phyloP scores from a whole-genome alignment of 2,329 filamentous ascomycete species.

The Ceratocystis diversiconidia region DNA sequence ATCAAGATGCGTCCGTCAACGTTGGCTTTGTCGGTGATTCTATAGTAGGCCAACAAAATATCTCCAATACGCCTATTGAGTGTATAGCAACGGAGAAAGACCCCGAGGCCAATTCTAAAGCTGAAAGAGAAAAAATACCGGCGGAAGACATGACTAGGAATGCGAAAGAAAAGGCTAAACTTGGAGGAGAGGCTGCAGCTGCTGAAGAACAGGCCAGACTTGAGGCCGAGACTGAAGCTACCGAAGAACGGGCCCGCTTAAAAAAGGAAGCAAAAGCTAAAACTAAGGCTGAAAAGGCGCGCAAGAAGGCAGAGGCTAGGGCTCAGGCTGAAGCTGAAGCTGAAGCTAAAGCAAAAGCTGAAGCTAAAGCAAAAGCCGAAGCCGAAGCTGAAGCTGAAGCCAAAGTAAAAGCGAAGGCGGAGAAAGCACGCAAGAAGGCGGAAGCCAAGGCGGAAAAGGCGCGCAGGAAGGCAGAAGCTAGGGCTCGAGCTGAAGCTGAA shows the following conservation, averaged over 20 bases:
- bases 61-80: neutral
- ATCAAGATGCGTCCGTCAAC: neutral
- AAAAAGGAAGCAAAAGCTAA: constrained; percentile 1
- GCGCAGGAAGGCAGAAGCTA: no score
- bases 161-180: no score
- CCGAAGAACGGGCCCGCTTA: neutral
- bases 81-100: neutral
- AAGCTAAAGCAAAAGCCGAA: no score
- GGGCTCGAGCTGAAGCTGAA: neutral
- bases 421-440: no score
- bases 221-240: neutral
- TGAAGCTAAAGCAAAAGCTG: no score
- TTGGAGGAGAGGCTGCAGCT: neutral
- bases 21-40: neutral
- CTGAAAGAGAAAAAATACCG: no score
- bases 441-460: no score
- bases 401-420: no score
- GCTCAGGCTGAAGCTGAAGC: neutral
- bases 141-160: no score
- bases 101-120: neutral
- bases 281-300: neutral
- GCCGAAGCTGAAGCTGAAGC: no score
- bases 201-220: neutral
- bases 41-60: neutral
- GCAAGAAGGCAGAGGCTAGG: neutral